Percentiles rank a stretch among this genome's conserved stretches.
Evolutionary conservation across 2,329 filamentous ascomycete species (phyloP).

Genomic region (Epicoccum sorghinum): DNA sequence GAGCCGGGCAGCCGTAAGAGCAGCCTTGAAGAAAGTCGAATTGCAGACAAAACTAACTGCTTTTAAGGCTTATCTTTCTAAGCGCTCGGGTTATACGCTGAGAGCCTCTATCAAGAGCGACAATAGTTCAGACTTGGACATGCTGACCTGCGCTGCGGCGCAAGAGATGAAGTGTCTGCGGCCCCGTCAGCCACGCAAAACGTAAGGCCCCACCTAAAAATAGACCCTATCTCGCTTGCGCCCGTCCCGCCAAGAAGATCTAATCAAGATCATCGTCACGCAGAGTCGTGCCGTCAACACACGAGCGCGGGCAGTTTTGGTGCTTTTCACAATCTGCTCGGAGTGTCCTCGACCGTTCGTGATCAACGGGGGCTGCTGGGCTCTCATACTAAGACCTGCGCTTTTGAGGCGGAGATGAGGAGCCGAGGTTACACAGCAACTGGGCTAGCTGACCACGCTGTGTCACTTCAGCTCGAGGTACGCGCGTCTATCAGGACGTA

Average conservation of each 20-base stretch:
- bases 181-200: conserved; percentile 3
- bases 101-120: background rate
- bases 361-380: background rate
- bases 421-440: conserved; percentile 4
- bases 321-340: conserved; percentile 1
- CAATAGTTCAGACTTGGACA: background rate
- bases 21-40: background rate
- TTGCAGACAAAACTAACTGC: background rate
- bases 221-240: conserved; percentile 7
- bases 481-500: background rate
- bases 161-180: background rate
- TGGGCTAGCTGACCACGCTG: conserved; percentile 2
- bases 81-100: background rate
- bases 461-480: background rate
- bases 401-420: conserved; percentile 4
- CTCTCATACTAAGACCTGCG: too few relatives aligned
- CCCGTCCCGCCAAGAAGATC: conserved; percentile 13
- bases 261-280: conserved; percentile 15
- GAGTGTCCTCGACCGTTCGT: background rate
- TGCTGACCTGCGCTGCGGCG: conserved; percentile 7
- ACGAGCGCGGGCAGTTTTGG: background rate
- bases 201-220: conserved; percentile 6
- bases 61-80: background rate
- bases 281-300: background rate
- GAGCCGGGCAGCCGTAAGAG: background rate